These are phyloP conservation scores for Eucalyptus tenuipes DNA, from an alignment of 345 rosid species.

Conservation along the genomic window DNA sequence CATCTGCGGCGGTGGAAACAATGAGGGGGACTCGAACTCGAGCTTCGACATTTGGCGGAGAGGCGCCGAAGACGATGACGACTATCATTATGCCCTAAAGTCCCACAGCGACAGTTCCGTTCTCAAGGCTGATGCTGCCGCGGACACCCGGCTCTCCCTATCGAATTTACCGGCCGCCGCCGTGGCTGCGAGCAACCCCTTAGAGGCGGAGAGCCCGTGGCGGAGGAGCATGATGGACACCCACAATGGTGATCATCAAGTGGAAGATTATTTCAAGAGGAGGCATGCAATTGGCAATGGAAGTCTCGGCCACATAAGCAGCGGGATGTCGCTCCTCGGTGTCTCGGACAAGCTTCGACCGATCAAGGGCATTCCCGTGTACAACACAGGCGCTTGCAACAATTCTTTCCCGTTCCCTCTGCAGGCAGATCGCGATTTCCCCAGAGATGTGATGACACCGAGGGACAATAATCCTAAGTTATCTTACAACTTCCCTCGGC, in stretches of 20 bases:
- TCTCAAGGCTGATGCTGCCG: not conserved
- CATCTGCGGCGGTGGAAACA: constrained; percentile 6
- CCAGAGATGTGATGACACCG: not conserved
- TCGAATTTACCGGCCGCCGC: constrained; percentile 3
- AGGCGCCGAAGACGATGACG: not conserved
- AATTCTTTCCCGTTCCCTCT: not conserved
- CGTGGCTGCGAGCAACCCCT: not conserved
- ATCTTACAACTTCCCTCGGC: not conserved
- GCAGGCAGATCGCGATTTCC: not conserved
- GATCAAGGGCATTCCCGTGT: constrained; percentile 37
- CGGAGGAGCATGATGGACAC: not conserved
- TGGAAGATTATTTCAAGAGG: not conserved
- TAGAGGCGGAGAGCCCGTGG: not conserved
- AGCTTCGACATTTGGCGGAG: constrained; percentile 17
- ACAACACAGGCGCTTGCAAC: not conserved
- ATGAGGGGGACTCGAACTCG: not conserved
- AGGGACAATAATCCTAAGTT: not conserved
- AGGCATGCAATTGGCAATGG: not conserved
- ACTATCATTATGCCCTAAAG: not conserved
- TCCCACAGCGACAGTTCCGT: constrained; percentile 9
- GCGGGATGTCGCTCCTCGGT: constrained; percentile 16
- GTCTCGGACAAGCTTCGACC: constrained; percentile 12
- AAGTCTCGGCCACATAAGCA: not conserved
- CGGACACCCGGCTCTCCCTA: constrained; percentile 29
- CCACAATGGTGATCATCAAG: not conserved